Evolutionary conservation across 257 asterid species (phyloP).

Genomic region (Buddleja alternifolia): DNA sequence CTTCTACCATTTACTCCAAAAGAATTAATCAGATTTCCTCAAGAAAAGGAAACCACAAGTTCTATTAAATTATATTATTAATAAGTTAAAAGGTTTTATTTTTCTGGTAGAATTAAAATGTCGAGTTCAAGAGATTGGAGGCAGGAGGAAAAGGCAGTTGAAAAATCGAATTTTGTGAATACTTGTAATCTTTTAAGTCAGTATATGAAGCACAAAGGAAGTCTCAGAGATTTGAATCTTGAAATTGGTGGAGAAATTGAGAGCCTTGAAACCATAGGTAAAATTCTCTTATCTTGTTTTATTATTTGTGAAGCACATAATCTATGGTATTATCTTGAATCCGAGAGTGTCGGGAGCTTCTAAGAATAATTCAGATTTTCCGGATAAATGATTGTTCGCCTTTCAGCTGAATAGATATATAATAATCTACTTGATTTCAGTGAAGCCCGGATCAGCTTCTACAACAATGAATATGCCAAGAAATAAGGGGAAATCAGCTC

Average conservation of each 20-base stretch:
- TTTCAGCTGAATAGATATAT: background rate
- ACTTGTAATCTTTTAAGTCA: conserved; percentile 74
- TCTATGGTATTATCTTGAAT: too few species aligned
- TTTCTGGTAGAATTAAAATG: conserved; percentile 24
- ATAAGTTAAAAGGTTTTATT: too few species aligned
- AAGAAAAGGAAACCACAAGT: background rate
- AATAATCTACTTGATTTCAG: conserved; percentile 35
- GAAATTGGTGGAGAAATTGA: conserved; percentile 49
- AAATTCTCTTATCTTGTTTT: background rate
- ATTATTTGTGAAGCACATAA: too few species aligned
- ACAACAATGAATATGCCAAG: conserved; percentile 36
- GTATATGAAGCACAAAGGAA: conserved; percentile 64
- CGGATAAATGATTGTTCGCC: background rate
- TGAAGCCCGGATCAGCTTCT: conserved; percentile 40
- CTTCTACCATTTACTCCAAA: background rate
- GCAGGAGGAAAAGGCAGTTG: conserved; percentile 35
- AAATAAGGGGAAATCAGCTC: conserved; percentile 34
- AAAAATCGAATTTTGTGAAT: conserved; percentile 52
- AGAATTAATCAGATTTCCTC: background rate
- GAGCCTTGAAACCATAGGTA: conserved; percentile 51
- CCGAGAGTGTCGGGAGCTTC: too few species aligned
- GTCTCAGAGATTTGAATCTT: conserved; percentile 53
- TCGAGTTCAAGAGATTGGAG: conserved; percentile 27
- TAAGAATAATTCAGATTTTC: too few species aligned
- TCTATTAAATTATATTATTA: background rate